Conservation (phyloP, 2,329 filamentous ascomycete genomes). For the Thielaviopsis cerberus region DNA sequence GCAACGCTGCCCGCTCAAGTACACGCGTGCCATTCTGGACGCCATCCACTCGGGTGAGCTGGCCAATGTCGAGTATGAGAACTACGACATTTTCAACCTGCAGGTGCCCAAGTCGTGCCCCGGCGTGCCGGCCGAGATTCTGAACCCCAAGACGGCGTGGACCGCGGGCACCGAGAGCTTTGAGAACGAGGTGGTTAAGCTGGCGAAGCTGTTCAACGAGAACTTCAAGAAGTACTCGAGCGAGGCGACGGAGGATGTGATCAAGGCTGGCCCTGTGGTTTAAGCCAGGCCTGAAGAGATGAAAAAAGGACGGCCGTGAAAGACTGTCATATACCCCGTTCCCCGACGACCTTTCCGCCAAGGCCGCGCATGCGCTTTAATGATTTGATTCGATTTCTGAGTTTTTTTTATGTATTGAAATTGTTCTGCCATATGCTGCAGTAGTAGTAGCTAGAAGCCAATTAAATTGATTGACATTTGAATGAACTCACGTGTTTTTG, state of each 20-base stretch:
- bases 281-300: neutral
- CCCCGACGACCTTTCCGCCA: neutral
- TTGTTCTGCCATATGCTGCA: too few relatives aligned
- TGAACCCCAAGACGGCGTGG: constrained; percentile 92
- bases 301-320: neutral
- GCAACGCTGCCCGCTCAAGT: constrained; percentile 96
- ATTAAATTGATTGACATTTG: too few relatives aligned
- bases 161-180: constrained; percentile 66
- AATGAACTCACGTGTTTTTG: too few relatives aligned
- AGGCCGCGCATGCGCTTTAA: neutral
- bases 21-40: constrained; percentile 94
- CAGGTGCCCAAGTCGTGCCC: constrained; percentile 83
- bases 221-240: constrained; percentile 94
- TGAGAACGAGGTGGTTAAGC: constrained; percentile 72
- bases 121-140: constrained; percentile 72
- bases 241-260: constrained; percentile 63
- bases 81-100: constrained; percentile 91
- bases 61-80: constrained; percentile 82
- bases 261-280: constrained; percentile 39
- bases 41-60: constrained; percentile 91
- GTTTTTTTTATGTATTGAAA: constrained; percentile 2
- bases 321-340: neutral
- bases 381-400: neutral
- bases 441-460: too few relatives aligned
- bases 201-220: constrained; percentile 75